phyloP scores from a whole-genome alignment of 2,329 filamentous ascomycete species.

The Aspergillus intermedius region DNA sequence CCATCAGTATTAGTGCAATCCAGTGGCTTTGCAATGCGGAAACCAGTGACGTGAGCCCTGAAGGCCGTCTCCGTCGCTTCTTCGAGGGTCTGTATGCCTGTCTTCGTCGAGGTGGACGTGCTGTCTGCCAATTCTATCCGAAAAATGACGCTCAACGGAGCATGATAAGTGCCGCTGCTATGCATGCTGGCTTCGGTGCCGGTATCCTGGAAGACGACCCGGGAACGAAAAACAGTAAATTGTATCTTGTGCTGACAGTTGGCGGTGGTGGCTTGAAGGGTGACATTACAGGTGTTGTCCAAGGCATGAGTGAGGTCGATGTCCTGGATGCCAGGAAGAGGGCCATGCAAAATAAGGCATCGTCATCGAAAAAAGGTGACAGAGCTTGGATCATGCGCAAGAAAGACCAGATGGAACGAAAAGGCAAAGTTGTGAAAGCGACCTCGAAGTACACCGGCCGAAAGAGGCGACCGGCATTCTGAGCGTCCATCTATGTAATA shows the following conservation, averaged over 20 bases:
- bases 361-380: conserved; percentile 40
- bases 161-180: conserved; percentile 87
- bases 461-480: conserved; percentile 76
- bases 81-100: conserved; percentile 89
- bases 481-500: conserved; percentile 16
- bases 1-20: conserved; percentile 90
- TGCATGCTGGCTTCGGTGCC: conserved; percentile 90
- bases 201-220: conserved; percentile 92
- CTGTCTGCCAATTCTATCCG: conserved; percentile 96
- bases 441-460: conserved; percentile 91
- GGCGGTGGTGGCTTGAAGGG: conserved; percentile 59
- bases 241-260: conserved; percentile 92
- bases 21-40: conserved; percentile 99
- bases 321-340: conserved; percentile 63
- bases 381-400: conserved; percentile 51
- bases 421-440: conserved; percentile 89
- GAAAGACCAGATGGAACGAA: conserved; percentile 88
- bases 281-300: conserved; percentile 86
- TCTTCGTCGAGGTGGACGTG: conserved; percentile 74
- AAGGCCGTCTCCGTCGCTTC: conserved; percentile 72
- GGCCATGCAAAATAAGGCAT: conserved; percentile 37
- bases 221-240: conserved; percentile 91
- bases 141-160: conserved; percentile 86
- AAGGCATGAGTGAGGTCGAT: conserved; percentile 82
- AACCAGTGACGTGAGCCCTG: conserved; percentile 72